A percentile compares a stretch with the other conserved stretches of the same genome.
Evolutionary conservation across 2,329 filamentous ascomycete genomes (phyloP).

Genomic region (Malbranchea zuffiana): DNA sequence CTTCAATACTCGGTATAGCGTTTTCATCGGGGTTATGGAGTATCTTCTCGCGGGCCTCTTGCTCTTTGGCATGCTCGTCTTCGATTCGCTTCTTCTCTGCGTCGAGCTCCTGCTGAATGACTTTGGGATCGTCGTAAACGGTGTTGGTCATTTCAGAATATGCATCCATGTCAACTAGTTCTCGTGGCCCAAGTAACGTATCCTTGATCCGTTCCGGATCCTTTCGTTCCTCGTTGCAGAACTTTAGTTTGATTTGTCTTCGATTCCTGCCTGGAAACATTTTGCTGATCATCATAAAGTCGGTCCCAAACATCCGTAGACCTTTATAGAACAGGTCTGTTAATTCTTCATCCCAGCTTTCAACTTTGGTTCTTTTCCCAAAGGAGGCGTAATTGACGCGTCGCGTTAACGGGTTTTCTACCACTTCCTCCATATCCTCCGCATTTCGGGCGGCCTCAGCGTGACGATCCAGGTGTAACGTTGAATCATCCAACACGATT

Average conservation of each 20-base stretch:
- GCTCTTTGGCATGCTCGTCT: constrained; percentile 37
- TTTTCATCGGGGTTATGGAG: constrained; percentile 31
- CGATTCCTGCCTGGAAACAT: constrained; percentile 50
- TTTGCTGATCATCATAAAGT: constrained; percentile 54
- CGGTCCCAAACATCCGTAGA: constrained; percentile 52
- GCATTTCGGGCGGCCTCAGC: constrained; percentile 41
- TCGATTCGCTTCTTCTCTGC: constrained; percentile 38
- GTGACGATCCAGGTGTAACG: constrained; percentile 46
- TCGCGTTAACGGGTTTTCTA: constrained; percentile 36
- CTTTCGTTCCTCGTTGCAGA: constrained; percentile 49
- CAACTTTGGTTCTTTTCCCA: constrained; percentile 41
- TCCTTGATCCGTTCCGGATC: constrained; percentile 44
- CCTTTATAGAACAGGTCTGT: constrained; percentile 54
- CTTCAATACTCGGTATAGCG: constrained; percentile 24
- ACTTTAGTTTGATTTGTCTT: constrained; percentile 55
- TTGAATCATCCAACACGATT: constrained; percentile 44
- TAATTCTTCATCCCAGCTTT: constrained; percentile 47
- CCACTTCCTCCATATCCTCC: constrained; percentile 36
- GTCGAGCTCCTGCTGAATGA: constrained; percentile 33
- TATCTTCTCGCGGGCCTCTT: constrained; percentile 34
- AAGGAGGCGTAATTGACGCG: constrained; percentile 38
- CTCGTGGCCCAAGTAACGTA: constrained; percentile 38
- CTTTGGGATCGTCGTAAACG: constrained; percentile 31
- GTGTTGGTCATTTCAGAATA: constrained; percentile 39
- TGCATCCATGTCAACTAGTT: constrained; percentile 34